Base-by-base conservation (phyloP, 2,329 filamentous ascomycete genomes). In the Alternaria sp. region DNA sequence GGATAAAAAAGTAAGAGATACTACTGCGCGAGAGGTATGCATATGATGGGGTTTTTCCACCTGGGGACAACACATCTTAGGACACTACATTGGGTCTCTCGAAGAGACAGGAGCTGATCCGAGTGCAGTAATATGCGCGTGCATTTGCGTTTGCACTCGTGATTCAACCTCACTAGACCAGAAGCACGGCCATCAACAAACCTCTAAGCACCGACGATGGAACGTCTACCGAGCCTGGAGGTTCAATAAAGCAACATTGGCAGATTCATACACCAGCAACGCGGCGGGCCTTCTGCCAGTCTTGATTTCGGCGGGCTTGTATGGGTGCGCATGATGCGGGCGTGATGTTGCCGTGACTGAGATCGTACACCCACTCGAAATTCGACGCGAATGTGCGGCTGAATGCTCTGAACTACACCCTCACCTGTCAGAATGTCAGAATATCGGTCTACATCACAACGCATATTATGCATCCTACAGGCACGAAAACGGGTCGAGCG, bases 401-500 rank as follows among this genome's bases (percentile, higher is more conserved):
- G 37, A 3, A 41, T 18, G 15, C 37, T 41, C 37, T 3, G 37
- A 41, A 37, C 15, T n/a, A 37, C 4, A 37, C 7, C 14, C 0
- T 37, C 7, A n/a, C 33, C 4, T 3, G 3, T 6, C 12, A 30
- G 28, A 6, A 30, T 37, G 6, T 37, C 5, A 4, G 25, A 26
- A 26, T 26, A 10, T 26, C 25, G 7, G 30, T 37, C 14, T 37
- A n/a, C 15, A 41, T 41, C 8, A 3, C 33, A 41, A 41, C 15
- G 37, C 15, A 6, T 6, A 41, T 2, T 5, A 6, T 1, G 15
- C 15, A 41, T 41, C 37, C 4, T 41, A 41, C 37, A 41, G 8
- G 37, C 15, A 18, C 15, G 37, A 41, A 0, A 0, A 41, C 37
- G 0, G 1, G 37, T 2, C 15, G 1, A 18, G 37, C 0, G 37